Evolutionary conservation across 2,329 filamentous ascomycete genomes (phyloP), one percentile per base, ranked within the genome.

Genomic region (Sporothrix brunneoviolacea): DNA sequence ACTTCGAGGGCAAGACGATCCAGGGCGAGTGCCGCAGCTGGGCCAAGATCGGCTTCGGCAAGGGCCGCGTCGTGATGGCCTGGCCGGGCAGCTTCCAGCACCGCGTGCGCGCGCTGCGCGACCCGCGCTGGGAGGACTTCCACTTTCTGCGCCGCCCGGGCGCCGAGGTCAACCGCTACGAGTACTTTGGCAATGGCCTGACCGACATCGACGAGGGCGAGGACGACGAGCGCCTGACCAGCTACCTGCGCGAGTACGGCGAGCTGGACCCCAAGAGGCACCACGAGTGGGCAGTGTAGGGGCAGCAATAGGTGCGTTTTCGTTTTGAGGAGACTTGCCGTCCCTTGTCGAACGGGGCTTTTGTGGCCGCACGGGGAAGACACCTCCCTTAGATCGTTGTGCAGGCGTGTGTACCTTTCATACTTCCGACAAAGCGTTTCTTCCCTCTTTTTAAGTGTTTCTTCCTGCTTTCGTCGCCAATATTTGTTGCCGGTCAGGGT

Each of bases 21-120:
- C 33, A 16, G 19, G 55, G 53, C 24, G 19, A 16, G 2, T 59
- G 56, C 40, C 48, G 44, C 15, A 47, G 33, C 30, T 58, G 58
- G 56, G 46, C 30, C 44, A 59, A 58, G 41, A 42, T 44, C 13
- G 52, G 54, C 2, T n/a, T 28, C 9, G 49, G 33, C 21, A 38
- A 28, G n/a, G 38, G 44, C 18, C 51, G 54, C 13, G 39, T 56
- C 12, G 39, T 54, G 8, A 28, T 54, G 22, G 30, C 24, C 18
- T 59, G 58, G 58, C 57, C 58, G 0, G 58, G 57, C 9, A 50
- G 42, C 8, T 49, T 40, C 37, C 50, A 52, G 15, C 58, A 58
- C 48, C 42, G 46, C 15, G 27, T 45, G 16, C 32, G 35, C 15
- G 48, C 41, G 13, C 42, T 50, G 19, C 50, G 50, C 5, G 37